phyloP scores from a whole-genome alignment of 139 green algal genomes.

The Chlamydomonas urium region DNA sequence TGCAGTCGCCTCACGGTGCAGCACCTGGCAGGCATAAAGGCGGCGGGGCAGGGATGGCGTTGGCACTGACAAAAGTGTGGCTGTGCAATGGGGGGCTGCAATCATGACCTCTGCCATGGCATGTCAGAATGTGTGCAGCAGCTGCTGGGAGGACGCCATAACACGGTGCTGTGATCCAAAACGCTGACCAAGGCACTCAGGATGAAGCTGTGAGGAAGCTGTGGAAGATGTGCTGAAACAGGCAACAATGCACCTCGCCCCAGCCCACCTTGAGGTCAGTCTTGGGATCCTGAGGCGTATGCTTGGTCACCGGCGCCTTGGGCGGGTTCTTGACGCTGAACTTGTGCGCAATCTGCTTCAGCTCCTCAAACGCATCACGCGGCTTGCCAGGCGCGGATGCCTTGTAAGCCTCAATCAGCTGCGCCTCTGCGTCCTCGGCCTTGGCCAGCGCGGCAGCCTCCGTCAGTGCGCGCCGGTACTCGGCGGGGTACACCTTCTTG shows the following conservation, averaged over 20 bases:
- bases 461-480: slow-evolving; percentile 60
- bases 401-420: slow-evolving; percentile 35
- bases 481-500: slow-evolving; percentile 68
- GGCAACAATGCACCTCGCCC: too few species aligned
- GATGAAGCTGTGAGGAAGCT: too few species aligned
- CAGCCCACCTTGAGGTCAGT: slow-evolving; percentile 31
- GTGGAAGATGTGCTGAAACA: too few species aligned
- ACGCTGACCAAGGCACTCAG: too few species aligned
- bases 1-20: slow-evolving; percentile 48
- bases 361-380: slow-evolving; percentile 69
- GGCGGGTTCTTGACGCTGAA: slow-evolving; percentile 34
- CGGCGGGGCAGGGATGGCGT: too few species aligned
- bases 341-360: slow-evolving; percentile 50
- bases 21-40: too few species aligned
- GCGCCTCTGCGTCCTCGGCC: slow-evolving; percentile 52
- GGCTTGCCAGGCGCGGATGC: not conserved
- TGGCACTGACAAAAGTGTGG: too few species aligned
- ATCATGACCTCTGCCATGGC: too few species aligned
- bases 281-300: slow-evolving; percentile 33
- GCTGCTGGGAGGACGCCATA: too few species aligned
- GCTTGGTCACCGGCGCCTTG: slow-evolving; percentile 26
- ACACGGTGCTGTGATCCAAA: too few species aligned
- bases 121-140: too few species aligned
- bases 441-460: slow-evolving; percentile 55
- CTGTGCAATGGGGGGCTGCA: too few species aligned